Evolutionary conservation across 2,329 filamentous ascomycete genomes (phyloP), one percentile per base, ranked within the genome.

Genomic region (Fusarium devonianum): DNA sequence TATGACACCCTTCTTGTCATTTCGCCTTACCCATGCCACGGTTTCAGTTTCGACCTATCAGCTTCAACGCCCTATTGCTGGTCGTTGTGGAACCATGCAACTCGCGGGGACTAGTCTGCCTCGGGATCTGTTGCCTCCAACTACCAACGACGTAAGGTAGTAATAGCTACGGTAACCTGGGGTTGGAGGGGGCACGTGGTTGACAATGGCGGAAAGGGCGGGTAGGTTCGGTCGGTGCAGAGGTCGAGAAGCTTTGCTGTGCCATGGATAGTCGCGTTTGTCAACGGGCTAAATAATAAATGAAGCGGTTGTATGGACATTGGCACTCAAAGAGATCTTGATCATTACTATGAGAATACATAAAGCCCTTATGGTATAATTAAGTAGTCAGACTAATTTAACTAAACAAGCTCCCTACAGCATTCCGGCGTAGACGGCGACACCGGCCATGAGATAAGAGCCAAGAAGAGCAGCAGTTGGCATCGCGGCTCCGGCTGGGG

Each of bases 361-460:
- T n/a, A n/a, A n/a, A n/a, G n/a, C n/a, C n/a, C n/a, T n/a, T n/a
- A n/a, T n/a, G n/a, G n/a, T n/a, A n/a, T n/a, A n/a, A n/a, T n/a
- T n/a, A n/a, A n/a, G n/a, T n/a, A n/a, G n/a, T n/a, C n/a, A n/a
- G n/a, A n/a, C n/a, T n/a, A n/a, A n/a, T n/a, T n/a, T n/a, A n/a
- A n/a, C n/a, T n/a, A n/a, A n/a, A 16, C 35, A 10, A 32, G 13
- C 16, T 30, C 18, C 12, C 40, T 62, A 70, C 32, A 69, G 23
- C 29, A 70, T 45, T 18, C 63, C 67, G 35, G 59, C 52, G 33
- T 60, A 65, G 37, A 64, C 67, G 14, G 59, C 67, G 28, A 65
- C 62, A 29, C 67, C 68, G 33, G 65, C 68, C 33, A 67, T 29
- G 22, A 68, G 34, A 17, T 36, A 56, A 4, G 53, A 45, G 8